phyloP scores from a whole-genome alignment of 306 rosid genomes.

The Cyclanthera cordifolia region DNA sequence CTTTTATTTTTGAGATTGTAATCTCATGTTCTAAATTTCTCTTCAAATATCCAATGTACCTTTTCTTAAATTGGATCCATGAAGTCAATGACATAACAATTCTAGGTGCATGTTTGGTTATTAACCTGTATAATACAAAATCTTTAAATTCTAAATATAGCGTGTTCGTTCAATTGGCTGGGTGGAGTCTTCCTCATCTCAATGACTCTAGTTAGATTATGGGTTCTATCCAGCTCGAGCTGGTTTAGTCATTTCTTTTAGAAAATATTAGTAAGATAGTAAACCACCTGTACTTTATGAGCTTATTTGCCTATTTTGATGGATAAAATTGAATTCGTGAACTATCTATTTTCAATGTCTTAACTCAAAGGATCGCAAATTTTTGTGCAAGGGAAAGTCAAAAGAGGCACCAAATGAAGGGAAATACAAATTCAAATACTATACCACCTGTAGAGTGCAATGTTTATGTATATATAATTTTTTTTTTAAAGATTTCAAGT shows the following conservation, averaged over 20 bases:
- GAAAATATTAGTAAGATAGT: neutral
- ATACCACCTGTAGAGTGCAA: neutral
- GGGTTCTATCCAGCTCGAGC: neutral
- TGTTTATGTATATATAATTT: neutral
- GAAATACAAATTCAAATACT: neutral
- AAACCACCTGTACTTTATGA: neutral
- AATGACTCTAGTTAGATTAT: neutral
- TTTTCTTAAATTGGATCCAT: neutral
- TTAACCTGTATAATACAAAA: neutral
- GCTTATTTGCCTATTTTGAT: neutral
- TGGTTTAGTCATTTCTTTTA: neutral
- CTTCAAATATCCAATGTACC: neutral
- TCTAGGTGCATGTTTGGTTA: neutral
- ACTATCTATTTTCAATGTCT: neutral
- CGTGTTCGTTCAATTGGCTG: neutral
- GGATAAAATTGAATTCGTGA: neutral
- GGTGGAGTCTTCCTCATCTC: neutral
- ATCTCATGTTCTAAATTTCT: neutral
- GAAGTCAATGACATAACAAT: neutral
- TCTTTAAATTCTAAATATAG: neutral
- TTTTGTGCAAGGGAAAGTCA: neutral
- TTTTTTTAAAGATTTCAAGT: neutral
- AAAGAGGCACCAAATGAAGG: neutral
- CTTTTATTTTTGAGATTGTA: neutral
- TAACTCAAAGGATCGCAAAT: neutral